These are phyloP conservation scores for Colletotrichum filicis DNA, from an alignment of 2,329 filamentous ascomycete species.

Conservation along the genomic window DNA sequence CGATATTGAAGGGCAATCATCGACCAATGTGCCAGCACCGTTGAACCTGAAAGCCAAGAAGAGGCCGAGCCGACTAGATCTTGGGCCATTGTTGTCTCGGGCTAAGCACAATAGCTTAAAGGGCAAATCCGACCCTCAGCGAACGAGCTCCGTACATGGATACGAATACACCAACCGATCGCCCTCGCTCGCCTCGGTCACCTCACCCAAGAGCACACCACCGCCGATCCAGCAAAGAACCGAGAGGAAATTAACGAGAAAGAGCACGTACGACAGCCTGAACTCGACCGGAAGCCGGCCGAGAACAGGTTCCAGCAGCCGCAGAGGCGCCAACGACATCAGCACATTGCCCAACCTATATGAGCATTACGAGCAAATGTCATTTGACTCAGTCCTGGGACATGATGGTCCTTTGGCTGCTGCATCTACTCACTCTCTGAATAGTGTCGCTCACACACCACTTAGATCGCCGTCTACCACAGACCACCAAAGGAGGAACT, in stretches of 20 bases:
- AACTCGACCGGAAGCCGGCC: conserved; percentile 17
- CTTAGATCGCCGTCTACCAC: conserved; percentile 23
- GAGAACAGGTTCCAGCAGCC: conserved; percentile 29
- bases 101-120: conserved; percentile 39
- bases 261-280: conserved; percentile 45
- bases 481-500: conserved; percentile 9
- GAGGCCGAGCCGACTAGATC: conserved; percentile 61
- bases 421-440: conserved; percentile 9
- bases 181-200: conserved; percentile 54
- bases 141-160: conserved; percentile 41
- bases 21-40: conserved; percentile 29
- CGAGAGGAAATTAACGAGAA: conserved; percentile 46
- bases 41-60: conserved; percentile 53
- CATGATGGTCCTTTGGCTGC: conserved; percentile 26
- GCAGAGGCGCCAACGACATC: conserved; percentile 36
- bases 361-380: conserved; percentile 68
- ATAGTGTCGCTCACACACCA: conserved; percentile 3
- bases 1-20: conserved; percentile 53
- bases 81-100: conserved; percentile 55
- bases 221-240: conserved; percentile 41
- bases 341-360: conserved; percentile 62
- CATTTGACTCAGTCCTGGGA: conserved; percentile 55
- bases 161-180: conserved; percentile 53
- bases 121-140: conserved; percentile 31
- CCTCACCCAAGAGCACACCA: conserved; percentile 41